These are phyloP conservation scores for Silene uniflora DNA, from an alignment of 148 eudicot species.

Conservation along the genomic window DNA sequence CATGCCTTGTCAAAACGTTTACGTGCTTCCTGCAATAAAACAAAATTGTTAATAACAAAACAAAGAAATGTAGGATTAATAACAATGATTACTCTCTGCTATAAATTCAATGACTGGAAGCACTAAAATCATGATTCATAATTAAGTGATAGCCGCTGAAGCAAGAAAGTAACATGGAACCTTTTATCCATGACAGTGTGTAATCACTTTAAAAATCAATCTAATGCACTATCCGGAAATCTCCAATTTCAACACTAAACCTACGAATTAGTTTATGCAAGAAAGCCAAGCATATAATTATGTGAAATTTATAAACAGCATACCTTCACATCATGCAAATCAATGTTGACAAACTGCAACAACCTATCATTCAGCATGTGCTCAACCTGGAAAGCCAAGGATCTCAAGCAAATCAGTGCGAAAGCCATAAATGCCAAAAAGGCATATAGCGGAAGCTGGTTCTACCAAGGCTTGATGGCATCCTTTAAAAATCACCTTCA, in stretches of 20 bases:
- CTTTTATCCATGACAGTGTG: neutral
- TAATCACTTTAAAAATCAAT: neutral
- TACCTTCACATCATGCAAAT: conserved; percentile 98
- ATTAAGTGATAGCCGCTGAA: neutral
- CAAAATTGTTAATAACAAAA: conserved; percentile 21
- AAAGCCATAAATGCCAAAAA: neutral
- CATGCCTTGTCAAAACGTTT: conserved; percentile 97
- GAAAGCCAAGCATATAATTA: neutral
- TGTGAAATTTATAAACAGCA: neutral
- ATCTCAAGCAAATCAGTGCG: conserved; percentile 18
- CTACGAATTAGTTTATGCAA: neutral
- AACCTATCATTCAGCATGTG: conserved; percentile 87
- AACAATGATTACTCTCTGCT: neutral
- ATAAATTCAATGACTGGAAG: neutral
- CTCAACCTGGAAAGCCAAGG: conserved; percentile 67
- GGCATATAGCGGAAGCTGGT: neutral
- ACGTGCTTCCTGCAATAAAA: conserved; percentile 81
- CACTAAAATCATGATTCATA: neutral
- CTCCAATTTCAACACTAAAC: neutral
- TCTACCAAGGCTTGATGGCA: neutral
- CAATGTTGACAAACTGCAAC: conserved; percentile 87
- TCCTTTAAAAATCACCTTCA: neutral
- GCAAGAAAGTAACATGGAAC: neutral
- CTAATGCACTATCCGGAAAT: neutral
- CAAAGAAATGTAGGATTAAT: neutral